Base-by-base conservation (phyloP, 2,329 filamentous ascomycete genomes). In the Orbilia ellipsospora region DNA sequence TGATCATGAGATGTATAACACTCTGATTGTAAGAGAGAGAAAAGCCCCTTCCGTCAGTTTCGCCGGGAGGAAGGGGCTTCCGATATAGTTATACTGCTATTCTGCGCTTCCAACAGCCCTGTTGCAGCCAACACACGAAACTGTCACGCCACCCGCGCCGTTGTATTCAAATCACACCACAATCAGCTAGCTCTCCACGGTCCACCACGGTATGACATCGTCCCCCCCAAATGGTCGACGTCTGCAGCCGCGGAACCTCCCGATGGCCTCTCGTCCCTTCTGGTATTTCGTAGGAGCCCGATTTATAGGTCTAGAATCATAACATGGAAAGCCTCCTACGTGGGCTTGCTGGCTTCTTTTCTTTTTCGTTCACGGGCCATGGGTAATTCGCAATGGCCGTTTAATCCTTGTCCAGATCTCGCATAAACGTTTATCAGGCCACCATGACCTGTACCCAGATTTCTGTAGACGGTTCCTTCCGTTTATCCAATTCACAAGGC, bases 1-100 rank as follows among this genome's bases (percentile, higher is more conserved):
- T 62, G 64, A 69, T 75, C 72, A 75, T 68, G 64, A 59, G 72
- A 75, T 64, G 72, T 61, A 75, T 69, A 57, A 51, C 52, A 52
- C 48, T 54, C 57, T 23, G 51, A 51, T 48, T 48, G 68, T 63
- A 73, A 61, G 55, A 57, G 20, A 48, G 28, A n/a, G 12, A 8
- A 64, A 65, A 44, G 44, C 28, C 56, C 48, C 44, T 48, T 18
- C 52, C 10, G 23, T 23, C 2, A 55, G 20, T 18, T 45, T 45
- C 42, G 60, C 60, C 44, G 54, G 52, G 31, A 57, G 68, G 68
- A 73, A 73, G 68, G 52, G 60, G 52, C 54, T 65, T 66, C 68
- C 60, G 68, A 73, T 73, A 72, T n/a, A 31, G 64, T 66, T 65
- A 64, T 51, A 20, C 54, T n/a, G n/a, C n/a, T n/a, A n/a, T n/a